Evolutionary conservation across 202 grass and related monocot species (phyloP).

Genomic region (Dendrocalamus latiflorus): DNA sequence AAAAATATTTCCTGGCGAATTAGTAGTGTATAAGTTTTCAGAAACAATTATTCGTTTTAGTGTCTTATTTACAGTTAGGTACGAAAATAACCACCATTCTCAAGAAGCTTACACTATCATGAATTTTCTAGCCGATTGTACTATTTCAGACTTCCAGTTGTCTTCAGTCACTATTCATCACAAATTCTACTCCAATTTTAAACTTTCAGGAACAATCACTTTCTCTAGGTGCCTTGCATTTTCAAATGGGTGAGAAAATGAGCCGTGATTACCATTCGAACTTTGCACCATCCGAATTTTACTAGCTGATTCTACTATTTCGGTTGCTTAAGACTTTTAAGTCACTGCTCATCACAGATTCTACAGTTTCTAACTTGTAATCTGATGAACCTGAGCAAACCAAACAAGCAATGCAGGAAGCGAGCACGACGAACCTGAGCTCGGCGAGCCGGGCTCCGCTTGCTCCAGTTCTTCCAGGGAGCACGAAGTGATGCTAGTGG

Average conservation of each 20-base stretch:
- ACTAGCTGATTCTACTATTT: neutral
- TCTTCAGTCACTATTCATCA: neutral
- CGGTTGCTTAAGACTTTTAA: neutral
- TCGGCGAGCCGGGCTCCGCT: constrained; percentile 35
- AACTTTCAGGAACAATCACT: neutral
- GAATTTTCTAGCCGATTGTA: neutral
- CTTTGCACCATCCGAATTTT: neutral
- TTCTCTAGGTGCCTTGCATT: neutral
- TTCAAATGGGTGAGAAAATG: neutral
- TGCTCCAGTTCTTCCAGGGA: constrained; percentile 31
- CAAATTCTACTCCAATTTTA: neutral
- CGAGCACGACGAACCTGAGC: constrained; percentile 39
- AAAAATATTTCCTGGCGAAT: neutral
- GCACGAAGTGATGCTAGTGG: constrained; percentile 8
- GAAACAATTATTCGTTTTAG: neutral
- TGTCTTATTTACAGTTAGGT: neutral
- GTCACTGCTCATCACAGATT: neutral
- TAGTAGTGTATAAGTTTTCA: neutral
- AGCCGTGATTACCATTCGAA: neutral
- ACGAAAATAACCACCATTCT: neutral
- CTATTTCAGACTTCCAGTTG: neutral
- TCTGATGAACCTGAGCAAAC: neutral
- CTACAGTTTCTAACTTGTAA: neutral
- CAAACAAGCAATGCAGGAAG: neutral
- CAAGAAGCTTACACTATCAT: neutral